A percentile compares a stretch with the other conserved stretches of the same genome.
Evolutionary conservation across 345 rosid species (phyloP).

Genomic region (Populus simonii): DNA sequence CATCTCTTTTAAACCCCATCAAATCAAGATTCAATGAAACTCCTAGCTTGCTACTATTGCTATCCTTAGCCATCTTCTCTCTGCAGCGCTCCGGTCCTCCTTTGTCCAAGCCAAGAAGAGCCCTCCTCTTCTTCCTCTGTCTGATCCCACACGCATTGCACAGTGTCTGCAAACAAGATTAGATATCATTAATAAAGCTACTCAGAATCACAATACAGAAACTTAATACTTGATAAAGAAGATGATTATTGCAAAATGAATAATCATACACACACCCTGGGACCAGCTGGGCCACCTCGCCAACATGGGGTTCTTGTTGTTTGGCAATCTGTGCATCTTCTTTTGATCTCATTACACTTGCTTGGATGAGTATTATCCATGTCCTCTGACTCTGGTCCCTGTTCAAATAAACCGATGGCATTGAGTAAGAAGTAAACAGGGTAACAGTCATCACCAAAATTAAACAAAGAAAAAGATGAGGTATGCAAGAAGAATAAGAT

Average conservation of each 20-base stretch:
- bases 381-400: slow-evolving; percentile 17
- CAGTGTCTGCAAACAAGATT: slow-evolving; percentile 48
- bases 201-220: not conserved
- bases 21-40: slow-evolving; percentile 21
- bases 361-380: not conserved
- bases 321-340: slow-evolving; percentile 65
- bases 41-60: slow-evolving; percentile 7
- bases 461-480: not conserved
- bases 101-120: slow-evolving; percentile 27
- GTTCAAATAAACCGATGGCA: not conserved
- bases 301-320: slow-evolving; percentile 81
- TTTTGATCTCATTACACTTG: slow-evolving; percentile 16
- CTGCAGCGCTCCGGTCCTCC: slow-evolving; percentile 21
- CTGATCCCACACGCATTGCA: slow-evolving; percentile 96
- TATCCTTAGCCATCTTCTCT: slow-evolving; percentile 11
- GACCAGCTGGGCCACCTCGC: slow-evolving; percentile 89
- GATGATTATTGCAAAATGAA: not conserved
- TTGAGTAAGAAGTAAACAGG: not conserved
- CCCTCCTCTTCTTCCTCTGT: slow-evolving; percentile 63
- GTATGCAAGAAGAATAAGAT: too few relatives aligned
- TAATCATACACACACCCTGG: slow-evolving; percentile 41
- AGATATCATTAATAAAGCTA: not conserved
- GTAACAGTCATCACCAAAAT: not conserved
- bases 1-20: slow-evolving; percentile 9
- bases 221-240: too few relatives aligned